Evolutionary conservation across 2,329 filamentous ascomycete genomes (phyloP), one percentile per base, ranked within the genome.

Genomic region (Sarocladium oryzae): DNA sequence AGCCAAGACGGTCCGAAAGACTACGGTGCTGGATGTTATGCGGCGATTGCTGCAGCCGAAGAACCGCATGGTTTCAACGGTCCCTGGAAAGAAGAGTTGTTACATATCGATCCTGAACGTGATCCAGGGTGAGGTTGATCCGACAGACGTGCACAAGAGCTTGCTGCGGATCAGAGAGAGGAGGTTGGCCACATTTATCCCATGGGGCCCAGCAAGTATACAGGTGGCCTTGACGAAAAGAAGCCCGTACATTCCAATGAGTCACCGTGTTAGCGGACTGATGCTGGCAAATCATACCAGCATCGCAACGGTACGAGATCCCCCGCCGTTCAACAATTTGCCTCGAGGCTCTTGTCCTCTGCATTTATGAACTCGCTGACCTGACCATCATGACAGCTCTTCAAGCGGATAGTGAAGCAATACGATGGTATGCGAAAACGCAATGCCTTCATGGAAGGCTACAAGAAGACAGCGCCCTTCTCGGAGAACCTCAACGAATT

Each of bases 31-130:
- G 36, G 93, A 99, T 66, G 95, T 99, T 56, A 99, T 99, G 93
- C 84, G 93, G 52, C 81, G 93, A 54, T 75, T 99, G 21, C 75
- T 99, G 53, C 95, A 99, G 70, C 93, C 93, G 35, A 99, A 99
- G 77, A 99, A 99, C 70, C 85, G 95, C 66, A 99, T 99, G 93
- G 93, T 99, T 41, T 96, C 91, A 21, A 96, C 93, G 20, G 86
- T 90, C 52, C 91, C 92, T 1, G 88, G 87, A 61, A 97, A 97
- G 74, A 95, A 89, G 74, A 96, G 90, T 72, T 99, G 93, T 74
- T 99, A 99, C 74, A 97, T 99, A 64, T 96, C 90, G 45, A 97
- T 99, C 60, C 77, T 99, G 56, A 97, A 99, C 69, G 96, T 99
- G 61, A 99, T 99, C 61, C 93, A 97, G 74, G 93, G 93, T 62